Percentiles rank a stretch among this genome's conserved stretches.
Conservation (phyloP, 164 flowering plant species). For the Amborella trichopoda region DNA sequence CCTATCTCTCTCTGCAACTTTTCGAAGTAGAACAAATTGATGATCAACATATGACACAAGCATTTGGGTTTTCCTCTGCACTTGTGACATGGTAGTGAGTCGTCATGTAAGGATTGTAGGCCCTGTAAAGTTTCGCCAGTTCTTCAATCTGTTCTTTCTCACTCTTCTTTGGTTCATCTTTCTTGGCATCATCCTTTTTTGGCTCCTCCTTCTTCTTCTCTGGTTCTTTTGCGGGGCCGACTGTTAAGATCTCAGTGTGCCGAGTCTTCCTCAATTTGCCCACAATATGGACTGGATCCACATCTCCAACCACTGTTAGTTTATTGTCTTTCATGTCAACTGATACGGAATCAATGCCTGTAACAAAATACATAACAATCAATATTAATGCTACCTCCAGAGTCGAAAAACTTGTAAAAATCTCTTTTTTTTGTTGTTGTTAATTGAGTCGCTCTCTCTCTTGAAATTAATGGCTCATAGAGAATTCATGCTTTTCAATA, state of each 20-base stretch:
- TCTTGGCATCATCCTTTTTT: conserved; percentile 11
- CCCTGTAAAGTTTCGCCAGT: conserved; percentile 33
- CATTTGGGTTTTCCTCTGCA: conserved; percentile 77
- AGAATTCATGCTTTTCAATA: too few relatives aligned
- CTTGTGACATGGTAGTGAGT: conserved; percentile 44
- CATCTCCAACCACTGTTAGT: conserved; percentile 57
- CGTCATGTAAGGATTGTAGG: conserved; percentile 52
- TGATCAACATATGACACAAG: conserved; percentile 55
- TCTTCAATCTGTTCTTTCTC: conserved; percentile 29
- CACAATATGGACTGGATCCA: conserved; percentile 57
- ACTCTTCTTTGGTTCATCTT: conserved; percentile 11
- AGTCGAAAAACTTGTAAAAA: too few relatives aligned
- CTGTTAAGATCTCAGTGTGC: conserved; percentile 36
- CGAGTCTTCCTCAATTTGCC: conserved; percentile 36
- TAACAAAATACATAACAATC: too few relatives aligned
- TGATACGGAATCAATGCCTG: conserved; percentile 71
- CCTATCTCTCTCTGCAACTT: too few relatives aligned
- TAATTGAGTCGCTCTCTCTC: too few relatives aligned
- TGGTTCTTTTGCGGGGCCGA: conserved; percentile 47
- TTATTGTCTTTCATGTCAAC: conserved; percentile 75
- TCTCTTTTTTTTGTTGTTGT: too few relatives aligned
- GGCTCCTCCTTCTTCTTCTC: conserved; percentile 31
- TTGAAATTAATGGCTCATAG: too few relatives aligned
- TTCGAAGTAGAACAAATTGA: too few relatives aligned
- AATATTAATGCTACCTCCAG: too few relatives aligned